Evolutionary conservation across 306 rosid species (phyloP).

Genomic region (Mimosa pudica): DNA sequence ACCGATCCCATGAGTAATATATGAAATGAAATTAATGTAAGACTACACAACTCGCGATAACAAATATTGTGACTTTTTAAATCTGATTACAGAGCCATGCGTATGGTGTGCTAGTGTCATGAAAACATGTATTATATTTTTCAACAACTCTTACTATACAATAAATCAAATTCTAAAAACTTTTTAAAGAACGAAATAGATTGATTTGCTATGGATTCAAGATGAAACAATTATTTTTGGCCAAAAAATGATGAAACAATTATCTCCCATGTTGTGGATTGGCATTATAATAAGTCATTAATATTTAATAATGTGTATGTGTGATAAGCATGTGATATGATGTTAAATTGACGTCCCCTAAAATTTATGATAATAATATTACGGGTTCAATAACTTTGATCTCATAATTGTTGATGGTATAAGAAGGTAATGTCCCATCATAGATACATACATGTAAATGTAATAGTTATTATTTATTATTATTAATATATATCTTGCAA

Average conservation of each 20-base stretch:
- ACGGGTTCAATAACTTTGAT: constrained; percentile 14
- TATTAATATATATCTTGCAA: constrained; percentile 44
- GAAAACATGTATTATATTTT: background rate
- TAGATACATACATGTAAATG: background rate
- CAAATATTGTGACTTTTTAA: too few species aligned
- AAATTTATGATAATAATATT: constrained; percentile 24
- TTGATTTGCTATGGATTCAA: background rate
- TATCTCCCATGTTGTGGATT: constrained; percentile 19
- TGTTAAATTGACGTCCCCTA: constrained; percentile 27
- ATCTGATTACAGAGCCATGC: too few species aligned
- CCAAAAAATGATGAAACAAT: background rate
- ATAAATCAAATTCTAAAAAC: background rate
- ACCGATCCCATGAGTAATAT: too few species aligned
- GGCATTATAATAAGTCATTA: constrained; percentile 21
- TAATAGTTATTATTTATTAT: constrained; percentile 14
- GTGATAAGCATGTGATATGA: constrained; percentile 19
- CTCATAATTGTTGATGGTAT: constrained; percentile 33
- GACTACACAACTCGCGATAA: too few species aligned
- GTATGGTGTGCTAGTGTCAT: too few species aligned
- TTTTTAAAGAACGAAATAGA: background rate
- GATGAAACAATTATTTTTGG: background rate
- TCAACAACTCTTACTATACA: background rate
- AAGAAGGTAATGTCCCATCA: constrained; percentile 26
- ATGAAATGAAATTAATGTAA: too few species aligned
- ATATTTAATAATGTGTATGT: background rate